phyloP scores from a whole-genome alignment of 345 rosid species.

The Camelina neglecta region DNA sequence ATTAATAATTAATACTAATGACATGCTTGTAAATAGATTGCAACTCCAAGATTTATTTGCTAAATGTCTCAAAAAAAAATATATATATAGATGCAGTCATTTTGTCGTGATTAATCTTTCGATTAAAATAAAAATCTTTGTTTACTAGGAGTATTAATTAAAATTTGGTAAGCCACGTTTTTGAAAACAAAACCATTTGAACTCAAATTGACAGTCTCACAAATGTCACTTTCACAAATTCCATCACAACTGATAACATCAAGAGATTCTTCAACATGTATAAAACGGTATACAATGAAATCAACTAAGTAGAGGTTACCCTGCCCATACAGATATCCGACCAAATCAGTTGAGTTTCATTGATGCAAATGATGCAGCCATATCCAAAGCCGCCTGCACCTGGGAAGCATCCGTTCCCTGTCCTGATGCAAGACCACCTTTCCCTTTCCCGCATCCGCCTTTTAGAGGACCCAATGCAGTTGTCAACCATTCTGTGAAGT shows the following conservation, averaged over 20 bases:
- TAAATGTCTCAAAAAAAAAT: no score
- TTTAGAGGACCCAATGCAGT: slow-evolving; percentile 80
- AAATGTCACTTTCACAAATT: no score
- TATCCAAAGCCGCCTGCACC: slow-evolving; percentile 64
- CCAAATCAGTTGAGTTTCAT: slow-evolving; percentile 70
- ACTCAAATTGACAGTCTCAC: no score
- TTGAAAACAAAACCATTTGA: no score
- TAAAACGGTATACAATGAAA: slow-evolving; percentile 19
- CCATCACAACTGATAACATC: not conserved
- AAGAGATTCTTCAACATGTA: slow-evolving; percentile 7
- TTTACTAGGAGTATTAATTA: no score
- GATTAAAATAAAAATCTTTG: no score
- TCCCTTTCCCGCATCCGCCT: slow-evolving; percentile 92
- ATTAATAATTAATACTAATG: no score
- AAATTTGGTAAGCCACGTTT: no score
- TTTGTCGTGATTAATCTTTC: no score
- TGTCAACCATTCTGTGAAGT: slow-evolving; percentile 88
- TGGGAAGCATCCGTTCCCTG: slow-evolving; percentile 93
- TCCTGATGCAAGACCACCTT: slow-evolving; percentile 87
- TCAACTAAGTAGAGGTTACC: not conserved
- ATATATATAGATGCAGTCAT: no score
- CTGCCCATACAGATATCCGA: slow-evolving; percentile 13
- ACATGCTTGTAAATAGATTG: no score
- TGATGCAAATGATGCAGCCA: slow-evolving; percentile 75
- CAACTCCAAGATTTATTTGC: no score